Evolutionary conservation across 1,139 yeast genomes (phyloP), one percentile per base, ranked within the genome.

Genomic region (Hanseniaspora uvarum): DNA sequence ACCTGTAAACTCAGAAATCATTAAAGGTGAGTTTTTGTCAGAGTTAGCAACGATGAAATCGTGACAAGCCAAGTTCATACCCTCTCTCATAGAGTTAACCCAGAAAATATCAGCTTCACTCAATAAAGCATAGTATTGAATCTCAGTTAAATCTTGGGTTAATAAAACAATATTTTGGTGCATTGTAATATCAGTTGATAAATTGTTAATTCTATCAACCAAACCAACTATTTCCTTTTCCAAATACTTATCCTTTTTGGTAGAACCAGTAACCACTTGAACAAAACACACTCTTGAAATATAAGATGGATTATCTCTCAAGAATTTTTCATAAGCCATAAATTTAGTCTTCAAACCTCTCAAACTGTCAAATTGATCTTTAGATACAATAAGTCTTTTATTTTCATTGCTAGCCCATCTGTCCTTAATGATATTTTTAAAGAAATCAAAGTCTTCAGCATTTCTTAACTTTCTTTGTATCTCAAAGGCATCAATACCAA

Each of bases 1-100:
- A 0, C 98, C 98, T 0, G 96, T 88, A 62, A 94, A 92, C 67
- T 92, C 99, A 39, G 95, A 85, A 57, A 92, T 69, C 56, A 92
- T 76, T 59, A 92, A 74, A 0, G 97, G 96, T 0, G 96, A 84
- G 59, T 84, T 80, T 58, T 78, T 77, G 41, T 78, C 80, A 30
- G 75, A 72, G 4, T 94, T 79, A 26, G 95, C 87, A 55, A 82
- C 83, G 38, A 88, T 78, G 65, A 84, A 94, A 66, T 92, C 98
- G 64, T 94, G 98, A 62, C 96, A 88, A 0, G 98, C 88, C 64
- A 92, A 73, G 63, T 92, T 92, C 86, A 92, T 85, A 19, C 98
- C 98, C 68, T 94, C 99, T 65, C 98, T 80, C 75, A 92, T 78
- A 1, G 96, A 84, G 4, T 94, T 81, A 2, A 92, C 96, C 36